These are phyloP conservation scores for Saturnispora dispora DNA, from an alignment of 805 yeast genomes.

Conservation along the genomic window DNA sequence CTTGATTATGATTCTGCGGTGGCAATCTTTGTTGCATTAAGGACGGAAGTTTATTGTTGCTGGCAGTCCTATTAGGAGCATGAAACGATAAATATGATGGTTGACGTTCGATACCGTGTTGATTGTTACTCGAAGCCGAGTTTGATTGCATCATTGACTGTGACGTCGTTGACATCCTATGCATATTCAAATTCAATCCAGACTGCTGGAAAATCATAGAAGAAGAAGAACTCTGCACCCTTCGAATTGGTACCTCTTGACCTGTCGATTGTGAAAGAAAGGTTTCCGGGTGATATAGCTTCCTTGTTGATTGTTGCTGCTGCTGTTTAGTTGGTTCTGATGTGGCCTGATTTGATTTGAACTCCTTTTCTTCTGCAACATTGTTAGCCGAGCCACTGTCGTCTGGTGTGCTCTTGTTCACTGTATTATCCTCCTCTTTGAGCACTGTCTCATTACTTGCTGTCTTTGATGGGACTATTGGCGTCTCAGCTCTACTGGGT, in stretches of 20 bases:
- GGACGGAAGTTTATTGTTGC: not conserved
- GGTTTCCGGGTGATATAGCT: constrained; percentile 10
- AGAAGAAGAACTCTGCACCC: constrained; percentile 1
- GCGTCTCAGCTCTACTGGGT: not conserved
- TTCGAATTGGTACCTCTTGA: constrained; percentile 24
- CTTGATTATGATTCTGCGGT: not conserved
- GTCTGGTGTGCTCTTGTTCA: not conserved
- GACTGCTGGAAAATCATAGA: constrained; percentile 23
- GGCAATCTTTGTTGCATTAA: not conserved
- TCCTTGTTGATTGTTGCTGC: constrained; percentile 1
- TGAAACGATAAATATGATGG: constrained; percentile 15
- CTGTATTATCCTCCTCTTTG: not conserved
- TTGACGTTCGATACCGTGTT: constrained; percentile 16
- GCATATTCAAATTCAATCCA: constrained; percentile 12
- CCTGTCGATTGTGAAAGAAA: constrained; percentile 46
- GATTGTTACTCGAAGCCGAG: constrained; percentile 3
- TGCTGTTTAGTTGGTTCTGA: not conserved
- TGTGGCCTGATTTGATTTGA: not conserved
- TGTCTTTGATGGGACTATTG: not conserved
- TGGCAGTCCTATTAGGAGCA: constrained; percentile 5
- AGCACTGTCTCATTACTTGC: not conserved
- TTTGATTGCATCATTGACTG: not conserved
- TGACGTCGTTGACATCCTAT: not conserved
- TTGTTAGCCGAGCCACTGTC: not conserved
- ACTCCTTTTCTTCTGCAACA: not conserved